A percentile compares a stretch with the other conserved stretches of the same genome.
Evolutionary conservation across 495 filamentous ascomycete genomes (phyloP).

Genomic region (Cudoniella acicularis): DNA sequence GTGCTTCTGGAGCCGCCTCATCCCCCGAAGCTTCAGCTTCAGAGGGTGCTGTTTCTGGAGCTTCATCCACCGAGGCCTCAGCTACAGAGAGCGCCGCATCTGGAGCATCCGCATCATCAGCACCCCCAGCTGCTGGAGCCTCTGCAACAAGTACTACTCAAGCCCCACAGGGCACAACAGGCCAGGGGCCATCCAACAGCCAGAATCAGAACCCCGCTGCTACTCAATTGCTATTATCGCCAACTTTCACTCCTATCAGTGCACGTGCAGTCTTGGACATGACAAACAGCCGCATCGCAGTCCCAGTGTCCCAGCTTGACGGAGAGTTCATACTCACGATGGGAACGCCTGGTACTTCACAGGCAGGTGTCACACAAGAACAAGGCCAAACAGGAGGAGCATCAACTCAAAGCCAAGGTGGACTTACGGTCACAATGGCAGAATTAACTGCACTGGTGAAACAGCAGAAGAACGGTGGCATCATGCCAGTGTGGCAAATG

Average conservation of each 20-base stretch:
- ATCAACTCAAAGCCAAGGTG: background rate
- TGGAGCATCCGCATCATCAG: background rate
- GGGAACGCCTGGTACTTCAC: slow-evolving; percentile 1
- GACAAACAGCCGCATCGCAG: slow-evolving; percentile 22
- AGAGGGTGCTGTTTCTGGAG: too few species aligned
- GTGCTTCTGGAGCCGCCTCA: background rate
- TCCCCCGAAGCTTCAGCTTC: too few species aligned
- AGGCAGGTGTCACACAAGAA: background rate
- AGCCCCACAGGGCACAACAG: background rate
- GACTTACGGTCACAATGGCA: slow-evolving; percentile 4
- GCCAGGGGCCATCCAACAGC: background rate
- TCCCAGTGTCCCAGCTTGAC: slow-evolving; percentile 22
- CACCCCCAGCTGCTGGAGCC: slow-evolving; percentile 1
- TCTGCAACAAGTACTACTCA: background rate
- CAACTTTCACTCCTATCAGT: slow-evolving; percentile 28
- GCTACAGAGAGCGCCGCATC: background rate
- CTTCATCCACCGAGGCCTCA: background rate
- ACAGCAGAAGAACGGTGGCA: slow-evolving; percentile 2
- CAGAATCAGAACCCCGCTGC: slow-evolving; percentile 15
- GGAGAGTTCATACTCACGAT: slow-evolving; percentile 28
- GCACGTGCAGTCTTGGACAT: slow-evolving; percentile 19
- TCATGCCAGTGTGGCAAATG: background rate
- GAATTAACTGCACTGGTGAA: slow-evolving; percentile 5
- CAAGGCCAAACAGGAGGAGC: background rate
- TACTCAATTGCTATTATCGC: slow-evolving; percentile 25